Base-by-base conservation (phyloP, 768 basidiomycete species). In the Coprinopsis sp. region DNA sequence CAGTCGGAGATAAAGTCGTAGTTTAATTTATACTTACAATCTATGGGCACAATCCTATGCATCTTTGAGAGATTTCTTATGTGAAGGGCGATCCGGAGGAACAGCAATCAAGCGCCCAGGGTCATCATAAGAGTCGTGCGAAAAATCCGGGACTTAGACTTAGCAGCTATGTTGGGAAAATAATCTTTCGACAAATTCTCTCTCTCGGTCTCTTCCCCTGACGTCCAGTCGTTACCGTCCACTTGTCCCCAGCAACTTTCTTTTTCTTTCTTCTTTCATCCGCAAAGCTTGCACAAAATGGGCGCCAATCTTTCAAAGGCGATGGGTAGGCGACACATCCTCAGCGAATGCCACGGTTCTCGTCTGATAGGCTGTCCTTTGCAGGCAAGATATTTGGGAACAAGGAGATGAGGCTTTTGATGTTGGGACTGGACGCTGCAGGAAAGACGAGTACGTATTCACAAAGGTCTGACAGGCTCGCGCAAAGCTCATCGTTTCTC, bases 371-470 rank as follows among this genome's bases (percentile, higher is more conserved):
- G 18, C 34, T 36, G 45, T 28, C 33, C 45, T 44, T n/a, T 56
- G 47, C 59, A 95, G 92, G 81, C 63, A 91, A 87, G 73, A 73
- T 97, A 57, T 98, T 97, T 66, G 94, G 93, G 53, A 98, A 93
- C 79, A 95, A 93, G 79, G 95, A 98, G 78, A 98, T 98, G 95
- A 74, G 93, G 60, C 72, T 95, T 60, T 72, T 96, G 64, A 98
- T 98, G 95, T 73, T 97, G 58, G 95, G 95, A 33, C 76, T 98
- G 57, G 95, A 98, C 64, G 95, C 95, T 34, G 95, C 95, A 37
- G 95, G 95, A 62, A 98, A 98, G 73, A 98, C 95, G 16, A 98
- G 95, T 96, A 57, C 66, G 92, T 74, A 1, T 22, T 24, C 36
- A 18, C 42, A 19, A 16, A 22, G 30, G 7, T 28, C 38, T 6